Base-by-base conservation (phyloP, 2,329 filamentous ascomycete species). In the Ceratocystis lukuohia region DNA sequence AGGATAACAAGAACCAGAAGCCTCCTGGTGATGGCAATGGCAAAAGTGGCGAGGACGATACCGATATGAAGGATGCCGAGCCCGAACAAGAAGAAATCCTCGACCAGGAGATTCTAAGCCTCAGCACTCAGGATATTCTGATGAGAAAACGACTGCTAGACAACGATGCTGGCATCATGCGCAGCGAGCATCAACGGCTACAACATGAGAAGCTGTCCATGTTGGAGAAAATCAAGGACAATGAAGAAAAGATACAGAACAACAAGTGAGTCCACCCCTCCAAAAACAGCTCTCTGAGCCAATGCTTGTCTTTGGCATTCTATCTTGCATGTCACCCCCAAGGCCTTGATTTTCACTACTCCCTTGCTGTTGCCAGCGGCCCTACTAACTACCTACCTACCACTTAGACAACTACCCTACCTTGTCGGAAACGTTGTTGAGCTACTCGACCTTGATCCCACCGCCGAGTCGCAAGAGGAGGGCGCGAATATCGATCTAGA, bases 191-290 rank as follows among this genome's bases (percentile, higher is more conserved):
- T 72, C 92, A 96, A 75, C 88, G 94, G 72, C 82, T 99, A 78
- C 88, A 88, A 72, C 94, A 99, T 73, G 94, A 99, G 79, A 96
- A 96, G 80, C 86, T 88, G 62, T 87, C 90, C 62, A 99, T 99
- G 94, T 86, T 87, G 67, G 93, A 97, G 77, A 97, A 96, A 82
- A 97, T 99, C 77, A 97, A 96, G 82, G 94, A 99, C 75, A 99
- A 99, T 74, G 80, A 90, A 73, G 95, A 99, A 72, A 99, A 99
- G 84, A 99, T 99, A 73, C 92, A 95, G 71, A 97, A 99, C 79
- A 99, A 99, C 81, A 85, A 91, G 92, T 96, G 80, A 71, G 82
- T 65, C 15, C 41, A n/a, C 37, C 50, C 61, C 46, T 22, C 33
- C 56, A 8, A 15, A 8, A 10, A 30, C 3, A 15, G 1, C 7